Evolutionary conservation across 768 basidiomycete species (phyloP), one percentile per base, ranked within the genome.

Genomic region (Hortiboletus campestris): DNA sequence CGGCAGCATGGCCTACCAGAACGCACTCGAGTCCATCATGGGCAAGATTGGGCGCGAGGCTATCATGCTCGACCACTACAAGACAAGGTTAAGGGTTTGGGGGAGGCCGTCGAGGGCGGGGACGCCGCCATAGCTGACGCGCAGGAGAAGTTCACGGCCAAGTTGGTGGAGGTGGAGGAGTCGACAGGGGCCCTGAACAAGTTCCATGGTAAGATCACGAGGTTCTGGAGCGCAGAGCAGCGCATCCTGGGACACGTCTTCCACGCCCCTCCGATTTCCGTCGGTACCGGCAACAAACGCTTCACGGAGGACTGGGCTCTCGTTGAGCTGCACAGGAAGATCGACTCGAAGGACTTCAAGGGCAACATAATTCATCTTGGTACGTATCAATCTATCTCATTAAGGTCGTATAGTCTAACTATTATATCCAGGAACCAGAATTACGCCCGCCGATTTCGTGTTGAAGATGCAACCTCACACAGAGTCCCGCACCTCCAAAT

Each of bases 171-270:
- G 22, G 47, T 36, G 10, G 29, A 25, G 25, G 13, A 39, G 38
- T 29, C 14, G 36, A 39, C 29, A 39, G 17, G 13, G 29, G 9
- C 7, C 29, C 29, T 19, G 11, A 14, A 39, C 38, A 16, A 39
- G 48, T 20, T 49, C 34, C 48, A 49, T 28, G 2, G 12, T 28
- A 16, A 39, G 3, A 14, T 49, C 17, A 39, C n/a, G 2, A 49
- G 13, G 25, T 2, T 29, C 29, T 29, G 29, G 29, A 29, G 29
- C 29, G 7, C 29, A 29, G 29, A 29, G 29, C 29, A 29, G 7
- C 29, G 29, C 4, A 29, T 29, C 29, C 7, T 29, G 29, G 29
- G 29, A 29, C 29, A 29, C 7, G 34, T 69, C 46, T 50, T 71
- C 70, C 68, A 17, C 17, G 1, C 48, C 41, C 13, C 44, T n/a